Evolutionary conservation across 129 eudicot species (phyloP).

Genomic region (Scalesia atractyloides): DNA sequence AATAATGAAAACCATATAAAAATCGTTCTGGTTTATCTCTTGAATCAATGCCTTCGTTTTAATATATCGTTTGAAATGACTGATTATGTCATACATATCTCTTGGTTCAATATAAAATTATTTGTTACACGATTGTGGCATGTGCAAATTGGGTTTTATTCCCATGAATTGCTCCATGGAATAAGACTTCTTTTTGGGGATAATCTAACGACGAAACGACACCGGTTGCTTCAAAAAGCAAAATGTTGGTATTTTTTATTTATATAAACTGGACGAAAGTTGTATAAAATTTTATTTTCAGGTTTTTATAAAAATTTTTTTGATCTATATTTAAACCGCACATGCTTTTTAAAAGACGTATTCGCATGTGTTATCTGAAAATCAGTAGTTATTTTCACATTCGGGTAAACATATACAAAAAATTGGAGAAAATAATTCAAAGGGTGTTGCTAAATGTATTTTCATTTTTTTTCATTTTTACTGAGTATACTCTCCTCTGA

Average conservation of each 20-base stretch:
- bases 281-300: background rate
- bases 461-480: too few relatives aligned
- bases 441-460: too few relatives aligned
- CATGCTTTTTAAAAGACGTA: too few relatives aligned
- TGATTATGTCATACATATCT: constrained; percentile 12
- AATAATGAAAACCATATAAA: too few relatives aligned
- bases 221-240: background rate
- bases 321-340: too few relatives aligned
- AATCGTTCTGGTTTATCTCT: background rate
- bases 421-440: too few relatives aligned
- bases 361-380: too few relatives aligned
- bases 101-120: background rate
- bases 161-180: constrained; percentile 11
- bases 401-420: too few relatives aligned
- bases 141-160: constrained; percentile 14
- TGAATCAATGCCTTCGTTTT: background rate
- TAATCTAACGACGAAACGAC: background rate
- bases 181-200: background rate
- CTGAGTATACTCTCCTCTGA: too few relatives aligned
- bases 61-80: background rate
- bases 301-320: too few relatives aligned
- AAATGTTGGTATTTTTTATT: background rate
- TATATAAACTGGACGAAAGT: background rate
- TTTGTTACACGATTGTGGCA: background rate
- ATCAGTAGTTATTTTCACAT: too few relatives aligned